Conservation (phyloP, 345 rosid species). For the Salix brachista region DNA sequence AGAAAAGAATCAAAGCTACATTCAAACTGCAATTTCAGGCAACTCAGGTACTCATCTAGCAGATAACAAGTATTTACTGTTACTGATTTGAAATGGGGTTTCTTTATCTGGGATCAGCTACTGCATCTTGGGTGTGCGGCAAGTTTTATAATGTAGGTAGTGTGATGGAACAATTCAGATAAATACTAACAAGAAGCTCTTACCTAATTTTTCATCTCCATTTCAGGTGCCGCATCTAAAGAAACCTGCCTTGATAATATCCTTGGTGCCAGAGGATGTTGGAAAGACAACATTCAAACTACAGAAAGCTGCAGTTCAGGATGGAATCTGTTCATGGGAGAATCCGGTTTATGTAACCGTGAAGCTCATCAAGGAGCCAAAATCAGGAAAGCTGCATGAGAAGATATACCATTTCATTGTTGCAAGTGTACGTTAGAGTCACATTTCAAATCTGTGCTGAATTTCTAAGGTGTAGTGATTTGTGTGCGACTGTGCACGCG, state of each 20-base stretch:
- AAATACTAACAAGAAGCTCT: not conserved
- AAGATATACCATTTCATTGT: constrained; percentile 32
- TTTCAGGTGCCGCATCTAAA: constrained; percentile 79
- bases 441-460: not conserved
- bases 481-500: not conserved
- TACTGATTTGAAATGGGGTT: not conserved
- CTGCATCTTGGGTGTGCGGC: not conserved
- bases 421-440: constrained; percentile 20
- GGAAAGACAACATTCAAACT: constrained; percentile 33
- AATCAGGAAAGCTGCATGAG: constrained; percentile 27
- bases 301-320: constrained; percentile 25
- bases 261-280: constrained; percentile 30
- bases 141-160: not conserved
- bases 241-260: constrained; percentile 47
- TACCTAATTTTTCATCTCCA: constrained; percentile 22
- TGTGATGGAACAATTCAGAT: constrained; percentile 1
- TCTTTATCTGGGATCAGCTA: not conserved
- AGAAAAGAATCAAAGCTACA: constrained; percentile 67
- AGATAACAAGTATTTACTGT: not conserved
- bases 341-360: constrained; percentile 27
- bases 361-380: constrained; percentile 21
- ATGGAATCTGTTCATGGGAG: constrained; percentile 32
- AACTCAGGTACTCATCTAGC: constrained; percentile 49
- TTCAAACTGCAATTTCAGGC: constrained; percentile 50
- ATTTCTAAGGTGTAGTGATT: not conserved